Evolutionary conservation across 441 rosid genomes (phyloP), one percentile per base, ranked within the genome.

Genomic region (Hura crepitans): DNA sequence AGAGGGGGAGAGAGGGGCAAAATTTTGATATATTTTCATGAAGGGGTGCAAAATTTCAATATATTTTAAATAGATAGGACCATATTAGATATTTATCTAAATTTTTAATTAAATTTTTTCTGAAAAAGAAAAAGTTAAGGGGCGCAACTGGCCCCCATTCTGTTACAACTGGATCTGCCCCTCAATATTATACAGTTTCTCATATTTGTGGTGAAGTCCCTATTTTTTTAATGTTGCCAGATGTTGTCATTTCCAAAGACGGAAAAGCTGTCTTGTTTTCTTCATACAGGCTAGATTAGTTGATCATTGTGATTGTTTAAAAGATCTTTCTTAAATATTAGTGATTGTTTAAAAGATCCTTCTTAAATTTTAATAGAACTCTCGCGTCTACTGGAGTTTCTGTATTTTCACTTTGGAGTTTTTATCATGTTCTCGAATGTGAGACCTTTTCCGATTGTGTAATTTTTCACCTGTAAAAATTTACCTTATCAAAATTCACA

Each of bases 171-270:
- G n/a, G n/a, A n/a, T n/a, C n/a, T n/a, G n/a, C n/a, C n/a, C n/a
- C n/a, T n/a, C n/a, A n/a, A n/a, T n/a, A n/a, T n/a, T 59, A 45
- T 23, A 70, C 2, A 18, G 28, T 46, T 31, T 64, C 46, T 65
- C 56, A 43, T 25, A 65, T 28, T 72, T 56, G 39, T 31, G 2
- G 0, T 33, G 6, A 35, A 63, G 25, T 39, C 47, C 33, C 45
- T 25, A 12, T 6, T 2, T n/a, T 62, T 63, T 45, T 39, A 51
- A 35, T 28, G 18, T 30, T 3, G 28, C 27, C 20, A 62, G 53
- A 6, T 33, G 11, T 56, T 17, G 17, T 54, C 51, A 25, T 23
- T 67, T 23, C 56, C 35, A 25, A 23, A 25, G 56, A 2, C 17
- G 33, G 50, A 49, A 27, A 20, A 54, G 6, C 50, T 42, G 39